Evolutionary conservation across 352 stramenopile genomes (phyloP).

Genomic region (Pilasporangium apinafurcum): DNA sequence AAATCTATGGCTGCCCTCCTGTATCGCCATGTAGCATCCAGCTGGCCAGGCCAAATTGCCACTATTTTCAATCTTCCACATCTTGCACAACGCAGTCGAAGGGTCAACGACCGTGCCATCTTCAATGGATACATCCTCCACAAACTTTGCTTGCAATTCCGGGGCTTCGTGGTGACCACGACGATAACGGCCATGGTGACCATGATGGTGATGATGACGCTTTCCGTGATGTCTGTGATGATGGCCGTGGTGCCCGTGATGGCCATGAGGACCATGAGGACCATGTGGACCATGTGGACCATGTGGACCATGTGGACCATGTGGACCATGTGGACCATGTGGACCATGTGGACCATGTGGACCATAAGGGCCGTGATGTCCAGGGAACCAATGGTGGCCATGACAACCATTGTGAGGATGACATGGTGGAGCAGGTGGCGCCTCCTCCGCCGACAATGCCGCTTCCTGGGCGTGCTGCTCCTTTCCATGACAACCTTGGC

Average conservation of each 20-base stretch:
- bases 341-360: conserved; percentile 3
- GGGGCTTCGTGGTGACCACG: conserved; percentile 8
- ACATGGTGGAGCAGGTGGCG: too few relatives aligned
- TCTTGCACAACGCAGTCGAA: conserved; percentile 46
- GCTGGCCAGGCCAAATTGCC: conserved; percentile 39
- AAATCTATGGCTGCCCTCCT: conserved; percentile 24
- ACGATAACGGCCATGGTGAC: conserved; percentile 4
- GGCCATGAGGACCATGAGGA: background rate
- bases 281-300: conserved; percentile 1
- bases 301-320: conserved; percentile 2
- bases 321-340: conserved; percentile 1
- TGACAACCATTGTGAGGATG: too few relatives aligned
- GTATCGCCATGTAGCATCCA: conserved; percentile 38
- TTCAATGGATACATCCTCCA: conserved; percentile 73
- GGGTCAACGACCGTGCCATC: conserved; percentile 64
- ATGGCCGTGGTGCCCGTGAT: conserved; percentile 8
- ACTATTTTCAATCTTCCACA: conserved; percentile 75
- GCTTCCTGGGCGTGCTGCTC: too few relatives aligned
- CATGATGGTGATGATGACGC: conserved; percentile 2
- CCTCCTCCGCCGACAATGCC: too few relatives aligned
- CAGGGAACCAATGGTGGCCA: conserved; percentile 5
- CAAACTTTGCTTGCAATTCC: conserved; percentile 40
- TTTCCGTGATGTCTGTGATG: conserved; percentile 9
- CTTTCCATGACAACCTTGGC: conserved; percentile 3
- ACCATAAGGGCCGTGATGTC: conserved; percentile 11